Base-by-base conservation (phyloP, 2,329 filamentous ascomycete species). In the Fusarium buharicum region DNA sequence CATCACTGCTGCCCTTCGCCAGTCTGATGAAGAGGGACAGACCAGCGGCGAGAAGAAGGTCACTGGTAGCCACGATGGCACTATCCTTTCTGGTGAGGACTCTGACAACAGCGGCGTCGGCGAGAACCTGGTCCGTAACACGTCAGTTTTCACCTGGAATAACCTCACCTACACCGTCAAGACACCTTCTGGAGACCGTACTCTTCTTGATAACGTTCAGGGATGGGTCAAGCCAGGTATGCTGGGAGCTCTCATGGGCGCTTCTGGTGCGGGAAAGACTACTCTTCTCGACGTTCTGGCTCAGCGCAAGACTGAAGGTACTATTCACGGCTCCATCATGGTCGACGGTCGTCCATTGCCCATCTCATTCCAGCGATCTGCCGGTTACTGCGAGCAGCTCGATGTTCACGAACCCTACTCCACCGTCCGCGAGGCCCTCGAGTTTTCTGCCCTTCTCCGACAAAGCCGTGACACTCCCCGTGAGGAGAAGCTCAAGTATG, bases 171-270 rank as follows among this genome's bases (percentile, higher is more conserved):
- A 92, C 69, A 90, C 85, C 0, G 89, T 93, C 56, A 83, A 86
- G 63, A 87, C 84, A 0, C 80, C 83, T 0, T 73, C 76, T 1
- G 85, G 84, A 4, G 79, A 92, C 83, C 86, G 89, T 9, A 79
- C 84, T 12, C 86, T 96, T 55, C 79, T 96, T 8, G 87, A 95
- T 62, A 84, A 94, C 53, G 90, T 96, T 1, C 86, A 93, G 64
- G 92, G 92, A 3, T 96, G 90, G 86, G 90, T 93, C 51, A 91
- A 92, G 74, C 90, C 91, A 1, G 91, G 91, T 40, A 92, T 88
- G 62, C 76, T 93, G 17, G 91, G 88, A 3, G 91, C 90, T 5
- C 79, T 94, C n/a, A 91, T 93, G 90, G 89, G 91, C 68, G 86
- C 90, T 3, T 90, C 88, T 11, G 91, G 91, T 64, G 92, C 92